These are phyloP conservation scores for Diospyros lotus DNA, from an alignment of 148 eudicot species.

Conservation along the genomic window DNA sequence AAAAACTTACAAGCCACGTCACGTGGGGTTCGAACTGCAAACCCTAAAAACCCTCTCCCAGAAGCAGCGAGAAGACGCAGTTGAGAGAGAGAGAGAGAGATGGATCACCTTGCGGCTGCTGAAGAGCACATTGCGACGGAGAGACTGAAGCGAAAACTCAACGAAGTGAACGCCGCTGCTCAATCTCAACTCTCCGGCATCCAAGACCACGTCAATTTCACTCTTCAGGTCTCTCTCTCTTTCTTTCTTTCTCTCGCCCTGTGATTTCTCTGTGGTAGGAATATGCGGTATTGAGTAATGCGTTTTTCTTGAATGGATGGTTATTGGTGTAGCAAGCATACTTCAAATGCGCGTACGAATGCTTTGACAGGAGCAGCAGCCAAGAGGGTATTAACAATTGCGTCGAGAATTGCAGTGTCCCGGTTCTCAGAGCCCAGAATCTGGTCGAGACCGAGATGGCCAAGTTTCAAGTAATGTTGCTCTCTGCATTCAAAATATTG, in stretches of 20 bases:
- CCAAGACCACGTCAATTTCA: slow-evolving; percentile 91
- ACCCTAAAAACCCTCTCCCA: no score
- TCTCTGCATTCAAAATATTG: neutral
- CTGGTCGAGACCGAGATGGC: slow-evolving; percentile 78
- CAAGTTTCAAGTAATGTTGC: slow-evolving; percentile 58
- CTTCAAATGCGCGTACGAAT: slow-evolving; percentile 80
- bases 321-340: slow-evolving; percentile 58
- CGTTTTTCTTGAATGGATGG: neutral
- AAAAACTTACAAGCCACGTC: no score
- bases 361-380: slow-evolving; percentile 70
- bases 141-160: slow-evolving; percentile 67
- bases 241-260: neutral
- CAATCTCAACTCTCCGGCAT: slow-evolving; percentile 66
- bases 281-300: neutral
- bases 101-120: slow-evolving; percentile 59
- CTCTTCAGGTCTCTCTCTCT: slow-evolving; percentile 57
- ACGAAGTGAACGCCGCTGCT: slow-evolving; percentile 67
- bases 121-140: slow-evolving; percentile 73
- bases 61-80: no score
- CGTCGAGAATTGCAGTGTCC: slow-evolving; percentile 80
- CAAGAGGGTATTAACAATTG: slow-evolving; percentile 72
- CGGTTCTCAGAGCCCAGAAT: slow-evolving; percentile 68
- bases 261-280: neutral
- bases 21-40: no score
- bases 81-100: slow-evolving; percentile 10